Base-by-base conservation (phyloP, 306 rosid genomes). In the Castanea crenata region DNA sequence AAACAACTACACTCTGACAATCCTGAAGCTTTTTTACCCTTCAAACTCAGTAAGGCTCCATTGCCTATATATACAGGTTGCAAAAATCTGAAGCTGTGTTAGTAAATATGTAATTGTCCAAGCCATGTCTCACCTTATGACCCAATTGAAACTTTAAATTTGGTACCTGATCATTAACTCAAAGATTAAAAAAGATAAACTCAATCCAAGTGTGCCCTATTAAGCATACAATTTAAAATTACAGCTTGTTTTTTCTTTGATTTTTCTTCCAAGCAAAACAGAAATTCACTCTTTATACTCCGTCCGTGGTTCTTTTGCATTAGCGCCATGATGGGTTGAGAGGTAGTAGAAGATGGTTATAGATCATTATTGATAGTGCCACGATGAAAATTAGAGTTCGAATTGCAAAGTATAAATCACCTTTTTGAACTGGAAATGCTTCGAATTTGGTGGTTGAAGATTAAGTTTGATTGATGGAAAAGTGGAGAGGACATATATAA, bases 351-450 rank as follows among this genome's bases (percentile, higher is more conserved):
- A 75, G 16, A 35, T 74, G 75, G 31, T 18, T 62, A 46, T 6
- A 46, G 35, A 62, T 74, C 90, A 77, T 61, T 5, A 82, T 74
- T 57, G 79, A 81, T 21, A 82, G 29, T 55, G 89, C 82, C 90
- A 86, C 86, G 51, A 86, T 86, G 46, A 11, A 23, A 10, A 9
- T 15, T 54, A 56, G 29, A 46, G 58, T 74, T 46, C 31, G 3
- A 34, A 31, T 69, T 32, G 25, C 52, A 41, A 62, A 63, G 34
- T 7, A 41, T 41, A 52, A 56, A 58, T 49, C 52, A 70, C 49
- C 9, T 11, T 41, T 38, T 38, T 32, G 7, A 71, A 71, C 4
- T 19, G 76, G 11, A 69, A 77, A 68, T 34, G 67, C 16, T 57
- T 21, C 57, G 58, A 64, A 55, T 67, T 64, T 52, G 57, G 44